Evolutionary conservation across 768 basidiomycete genomes (phyloP).

Genomic region (Suillus luteus): DNA sequence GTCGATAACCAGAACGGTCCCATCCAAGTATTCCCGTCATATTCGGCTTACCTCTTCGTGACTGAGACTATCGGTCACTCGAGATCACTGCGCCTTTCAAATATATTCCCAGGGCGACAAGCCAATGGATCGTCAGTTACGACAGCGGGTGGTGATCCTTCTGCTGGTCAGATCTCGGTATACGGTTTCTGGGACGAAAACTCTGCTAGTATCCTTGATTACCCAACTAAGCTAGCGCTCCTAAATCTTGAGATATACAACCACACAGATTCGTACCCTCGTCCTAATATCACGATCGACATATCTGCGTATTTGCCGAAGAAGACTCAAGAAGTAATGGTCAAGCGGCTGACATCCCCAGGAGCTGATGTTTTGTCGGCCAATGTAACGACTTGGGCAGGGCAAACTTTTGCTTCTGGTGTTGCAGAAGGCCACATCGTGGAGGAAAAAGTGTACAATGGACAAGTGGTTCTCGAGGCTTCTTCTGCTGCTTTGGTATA

Average conservation of each 20-base stretch:
- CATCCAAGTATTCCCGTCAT: conserved; percentile 54
- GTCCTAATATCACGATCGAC: conserved; percentile 48
- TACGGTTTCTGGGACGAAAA: conserved; percentile 52
- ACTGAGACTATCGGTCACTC: conserved; percentile 49
- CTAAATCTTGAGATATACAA: conserved; percentile 56
- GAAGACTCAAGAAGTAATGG: conserved; percentile 30
- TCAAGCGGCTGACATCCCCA: conserved; percentile 47
- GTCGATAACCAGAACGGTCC: conserved; percentile 50
- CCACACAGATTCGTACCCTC: conserved; percentile 42
- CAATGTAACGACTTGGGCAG: conserved; percentile 51
- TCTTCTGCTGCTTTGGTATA: conserved; percentile 41
- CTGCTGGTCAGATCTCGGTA: conserved; percentile 49
- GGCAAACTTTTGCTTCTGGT: conserved; percentile 46
- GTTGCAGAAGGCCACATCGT: conserved; percentile 38
- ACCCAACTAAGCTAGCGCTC: conserved; percentile 48
- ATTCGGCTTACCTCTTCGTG: conserved; percentile 53
- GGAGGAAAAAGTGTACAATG: conserved; percentile 41
- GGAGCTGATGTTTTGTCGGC: conserved; percentile 49
- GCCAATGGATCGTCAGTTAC: conserved; percentile 54
- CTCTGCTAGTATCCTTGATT: conserved; percentile 19
- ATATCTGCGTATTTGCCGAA: conserved; percentile 42
- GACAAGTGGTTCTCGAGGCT: conserved; percentile 36
- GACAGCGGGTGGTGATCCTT: conserved; percentile 48
- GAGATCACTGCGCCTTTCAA: conserved; percentile 44
- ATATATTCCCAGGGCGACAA: conserved; percentile 54